These are phyloP conservation scores for Nannochloris sp. DNA, from an alignment of 139 green algal genomes.

Conservation along the genomic window DNA sequence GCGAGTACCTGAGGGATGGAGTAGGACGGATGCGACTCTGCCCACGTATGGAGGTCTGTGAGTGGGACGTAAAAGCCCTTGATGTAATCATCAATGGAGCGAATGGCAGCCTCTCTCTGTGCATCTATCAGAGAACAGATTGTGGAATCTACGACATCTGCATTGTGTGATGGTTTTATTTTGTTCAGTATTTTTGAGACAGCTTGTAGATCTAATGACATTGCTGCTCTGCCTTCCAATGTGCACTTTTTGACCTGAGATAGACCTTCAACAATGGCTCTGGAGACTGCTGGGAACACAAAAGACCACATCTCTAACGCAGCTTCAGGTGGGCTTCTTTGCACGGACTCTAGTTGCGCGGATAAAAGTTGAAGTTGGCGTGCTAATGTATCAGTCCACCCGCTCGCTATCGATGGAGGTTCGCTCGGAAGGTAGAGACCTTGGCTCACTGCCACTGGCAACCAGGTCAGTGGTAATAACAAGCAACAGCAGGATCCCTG, in stretches of 20 bases:
- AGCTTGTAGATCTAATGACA: conserved; percentile 45
- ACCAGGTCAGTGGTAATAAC: no score
- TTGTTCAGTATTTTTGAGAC: conserved; percentile 1
- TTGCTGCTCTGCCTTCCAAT: conserved; percentile 50
- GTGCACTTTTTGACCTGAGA: conserved; percentile 41
- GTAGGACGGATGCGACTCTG: conserved; percentile 51
- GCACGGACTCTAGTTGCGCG: conserved; percentile 17
- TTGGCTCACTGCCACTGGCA: no score
- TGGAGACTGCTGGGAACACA: conserved; percentile 10
- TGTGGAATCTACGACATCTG: no score
- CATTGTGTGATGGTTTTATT: conserved; percentile 13
- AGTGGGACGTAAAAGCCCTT: conserved; percentile 51
- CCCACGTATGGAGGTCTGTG: conserved; percentile 47
- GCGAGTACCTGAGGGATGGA: background rate
- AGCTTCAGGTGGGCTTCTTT: background rate
- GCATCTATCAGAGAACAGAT: no score
- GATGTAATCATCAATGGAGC: conserved; percentile 53
- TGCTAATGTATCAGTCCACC: no score
- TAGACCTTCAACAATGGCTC: conserved; percentile 41
- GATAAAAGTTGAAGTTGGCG: conserved; percentile 11
- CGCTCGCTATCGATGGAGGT: no score
- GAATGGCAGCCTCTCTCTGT: conserved; percentile 14
- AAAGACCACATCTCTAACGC: conserved; percentile 40
- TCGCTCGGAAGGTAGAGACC: no score
- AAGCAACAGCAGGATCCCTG: no score